Evolutionary conservation across 192 early-diverging fungal species (phyloP), one percentile per base, ranked within the genome.

Genomic region (Umbelopsis isabellina): DNA sequence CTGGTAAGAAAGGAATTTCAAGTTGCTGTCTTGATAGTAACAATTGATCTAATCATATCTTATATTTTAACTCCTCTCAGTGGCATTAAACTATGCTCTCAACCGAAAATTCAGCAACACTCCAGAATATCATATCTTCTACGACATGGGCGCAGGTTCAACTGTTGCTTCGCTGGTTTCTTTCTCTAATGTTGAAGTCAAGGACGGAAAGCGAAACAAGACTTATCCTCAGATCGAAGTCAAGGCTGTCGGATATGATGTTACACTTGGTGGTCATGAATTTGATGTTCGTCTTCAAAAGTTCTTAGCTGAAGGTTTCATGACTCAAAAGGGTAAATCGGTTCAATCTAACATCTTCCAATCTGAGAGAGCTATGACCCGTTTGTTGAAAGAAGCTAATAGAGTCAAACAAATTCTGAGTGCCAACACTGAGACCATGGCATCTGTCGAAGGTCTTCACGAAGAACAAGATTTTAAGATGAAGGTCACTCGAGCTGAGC

Each of bases 81-180:
- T 96, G 25, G 98, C 97, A 11, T 76, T 98, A 46, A 97, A 95
- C 84, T 99, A 93, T 74, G 96, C 92, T 30, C 90, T 92, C 78
- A 86, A 80, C 67, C 83, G 90, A 47, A 76, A 79, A 13, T 91
- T 95, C 61, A 74, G 74, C n/a, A 82, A 83, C 25, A 76, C 87
- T 30, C 87, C 89, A 7, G 87, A 90, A 67, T 84, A 90, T 74
- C 94, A 98, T 71, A 78, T 99, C 64, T 97, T 98, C 75, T 98
- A 93, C 80, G 98, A 99, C 80, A 95, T 97, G 94, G 98, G 98
- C 1, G 97, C 98, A 12, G 93, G 96, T 27, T 92, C 89, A 70
- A 98, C 98, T 2, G 89, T 87, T n/a, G 96, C 92, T 22, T 91
- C 94, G 6, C 84, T 99, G 18, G 93, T 92, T 1, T 84, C 84